Conservation (phyloP, 2,329 filamentous ascomycete genomes). For the Triangularia setosa region DNA sequence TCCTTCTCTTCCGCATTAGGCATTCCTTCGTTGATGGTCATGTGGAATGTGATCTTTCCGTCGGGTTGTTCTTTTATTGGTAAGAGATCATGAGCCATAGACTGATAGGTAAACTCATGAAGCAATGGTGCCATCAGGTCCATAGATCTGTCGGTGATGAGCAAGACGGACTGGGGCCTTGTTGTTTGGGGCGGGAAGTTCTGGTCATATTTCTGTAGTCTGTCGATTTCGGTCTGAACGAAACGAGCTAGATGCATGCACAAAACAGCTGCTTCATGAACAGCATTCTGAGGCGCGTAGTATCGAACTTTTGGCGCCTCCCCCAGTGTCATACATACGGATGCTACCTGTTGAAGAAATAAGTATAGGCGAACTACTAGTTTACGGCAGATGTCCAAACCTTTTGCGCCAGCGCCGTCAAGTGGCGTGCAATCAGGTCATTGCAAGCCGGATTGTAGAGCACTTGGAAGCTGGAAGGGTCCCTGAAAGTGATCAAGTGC, state of each 20-base stretch:
- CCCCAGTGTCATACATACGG: slow-evolving; percentile 84
- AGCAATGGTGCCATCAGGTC: slow-evolving; percentile 82
- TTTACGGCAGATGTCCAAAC: no score
- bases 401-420: slow-evolving; percentile 84
- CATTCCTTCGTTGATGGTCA: slow-evolving; percentile 70
- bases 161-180: slow-evolving; percentile 74
- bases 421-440: slow-evolving; percentile 72
- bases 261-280: slow-evolving; percentile 83
- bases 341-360: no score
- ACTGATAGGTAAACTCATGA: slow-evolving; percentile 97
- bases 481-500: slow-evolving; percentile 83
- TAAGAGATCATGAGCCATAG: slow-evolving; percentile 92
- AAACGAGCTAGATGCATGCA: slow-evolving; percentile 86
- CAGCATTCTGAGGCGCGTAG: slow-evolving; percentile 69
- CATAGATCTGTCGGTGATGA: slow-evolving; percentile 91
- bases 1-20: slow-evolving; percentile 75
- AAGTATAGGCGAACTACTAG: no score
- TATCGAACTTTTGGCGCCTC: slow-evolving; percentile 93
- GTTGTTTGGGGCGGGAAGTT: slow-evolving; percentile 78
- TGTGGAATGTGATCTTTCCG: slow-evolving; percentile 83
- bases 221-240: slow-evolving; percentile 85
- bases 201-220: slow-evolving; percentile 78
- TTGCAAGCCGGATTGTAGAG: slow-evolving; percentile 91
- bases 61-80: slow-evolving; percentile 82
- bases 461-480: slow-evolving; percentile 92